Evolutionary conservation across 2,329 filamentous ascomycete genomes (phyloP).

Genomic region (Pochonia chlamydosporia): DNA sequence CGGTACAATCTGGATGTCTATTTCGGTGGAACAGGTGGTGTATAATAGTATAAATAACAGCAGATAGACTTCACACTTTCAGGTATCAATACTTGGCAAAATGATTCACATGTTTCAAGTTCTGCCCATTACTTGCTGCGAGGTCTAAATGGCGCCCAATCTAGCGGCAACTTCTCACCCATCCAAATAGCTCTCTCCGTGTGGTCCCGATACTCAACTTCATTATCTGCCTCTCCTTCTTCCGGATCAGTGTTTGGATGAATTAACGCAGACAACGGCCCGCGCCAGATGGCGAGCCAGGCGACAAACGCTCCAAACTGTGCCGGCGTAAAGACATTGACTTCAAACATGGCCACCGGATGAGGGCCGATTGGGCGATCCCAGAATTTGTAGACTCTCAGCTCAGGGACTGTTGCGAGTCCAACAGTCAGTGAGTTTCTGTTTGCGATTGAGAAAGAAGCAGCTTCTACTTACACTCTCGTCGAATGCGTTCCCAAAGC

Average conservation of each 20-base stretch:
- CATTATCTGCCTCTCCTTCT: slow-evolving; percentile 23
- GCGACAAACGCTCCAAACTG: slow-evolving; percentile 87
- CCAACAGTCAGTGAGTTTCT: neutral
- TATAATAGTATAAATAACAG: neutral
- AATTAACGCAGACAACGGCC: slow-evolving; percentile 70
- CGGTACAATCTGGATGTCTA: too few species aligned
- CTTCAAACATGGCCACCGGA: slow-evolving; percentile 84
- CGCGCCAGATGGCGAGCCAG: slow-evolving; percentile 78
- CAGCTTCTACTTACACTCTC: slow-evolving; percentile 61
- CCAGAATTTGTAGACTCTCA: slow-evolving; percentile 75
- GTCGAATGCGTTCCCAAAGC: slow-evolving; percentile 71
- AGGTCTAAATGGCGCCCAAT: slow-evolving; percentile 22
- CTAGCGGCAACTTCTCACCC: slow-evolving; percentile 59
- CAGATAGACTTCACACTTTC: too few species aligned
- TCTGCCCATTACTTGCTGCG: neutral
- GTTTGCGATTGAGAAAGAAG: neutral
- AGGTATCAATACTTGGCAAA: too few species aligned
- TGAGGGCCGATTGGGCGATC: slow-evolving; percentile 77
- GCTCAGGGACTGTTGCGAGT: slow-evolving; percentile 71
- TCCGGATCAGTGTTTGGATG: slow-evolving; percentile 72
- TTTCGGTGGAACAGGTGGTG: too few species aligned
- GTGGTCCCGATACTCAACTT: slow-evolving; percentile 48
- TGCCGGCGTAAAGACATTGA: slow-evolving; percentile 77
- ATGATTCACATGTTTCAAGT: neutral
- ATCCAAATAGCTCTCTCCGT: slow-evolving; percentile 68